phyloP scores from a whole-genome alignment of 2,329 filamentous ascomycete species.

The Cercospora sp. region DNA sequence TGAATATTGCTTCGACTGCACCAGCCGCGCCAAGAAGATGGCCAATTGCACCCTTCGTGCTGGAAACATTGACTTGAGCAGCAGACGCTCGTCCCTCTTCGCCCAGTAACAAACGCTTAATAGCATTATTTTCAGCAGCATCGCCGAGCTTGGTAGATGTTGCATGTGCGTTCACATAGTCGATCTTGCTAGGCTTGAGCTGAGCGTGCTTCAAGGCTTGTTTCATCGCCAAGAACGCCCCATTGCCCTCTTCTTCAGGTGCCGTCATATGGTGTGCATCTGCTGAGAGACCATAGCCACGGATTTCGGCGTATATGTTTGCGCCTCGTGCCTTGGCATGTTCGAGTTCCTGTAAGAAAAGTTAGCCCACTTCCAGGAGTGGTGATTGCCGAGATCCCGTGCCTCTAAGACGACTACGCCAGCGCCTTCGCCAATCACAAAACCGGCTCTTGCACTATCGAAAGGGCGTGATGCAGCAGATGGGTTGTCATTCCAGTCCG shows the following conservation, averaged over 20 bases:
- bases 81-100: constrained; percentile 64
- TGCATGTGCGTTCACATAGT: constrained; percentile 95
- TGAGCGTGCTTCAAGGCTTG: constrained; percentile 72
- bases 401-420: constrained; percentile 82
- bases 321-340: constrained; percentile 80
- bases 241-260: constrained; percentile 76
- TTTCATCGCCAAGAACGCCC: constrained; percentile 82
- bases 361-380: constrained; percentile 15
- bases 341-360: constrained; percentile 63
- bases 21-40: constrained; percentile 91
- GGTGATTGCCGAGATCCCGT: constrained; percentile 16
- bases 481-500: constrained; percentile 73
- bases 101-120: constrained; percentile 73
- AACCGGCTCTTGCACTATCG: constrained; percentile 75
- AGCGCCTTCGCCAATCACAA: constrained; percentile 91
- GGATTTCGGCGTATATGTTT: constrained; percentile 82
- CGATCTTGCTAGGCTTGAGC: constrained; percentile 68
- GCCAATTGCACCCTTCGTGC: constrained; percentile 89
- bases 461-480: constrained; percentile 78
- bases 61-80: constrained; percentile 75
- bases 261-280: constrained; percentile 95
- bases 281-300: constrained; percentile 84
- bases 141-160: constrained; percentile 87
- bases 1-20: constrained; percentile 84
- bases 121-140: constrained; percentile 80